These are phyloP conservation scores for Linnemannia schmuckeri DNA, from an alignment of 192 early-diverging fungal genomes.

Conservation along the genomic window DNA sequence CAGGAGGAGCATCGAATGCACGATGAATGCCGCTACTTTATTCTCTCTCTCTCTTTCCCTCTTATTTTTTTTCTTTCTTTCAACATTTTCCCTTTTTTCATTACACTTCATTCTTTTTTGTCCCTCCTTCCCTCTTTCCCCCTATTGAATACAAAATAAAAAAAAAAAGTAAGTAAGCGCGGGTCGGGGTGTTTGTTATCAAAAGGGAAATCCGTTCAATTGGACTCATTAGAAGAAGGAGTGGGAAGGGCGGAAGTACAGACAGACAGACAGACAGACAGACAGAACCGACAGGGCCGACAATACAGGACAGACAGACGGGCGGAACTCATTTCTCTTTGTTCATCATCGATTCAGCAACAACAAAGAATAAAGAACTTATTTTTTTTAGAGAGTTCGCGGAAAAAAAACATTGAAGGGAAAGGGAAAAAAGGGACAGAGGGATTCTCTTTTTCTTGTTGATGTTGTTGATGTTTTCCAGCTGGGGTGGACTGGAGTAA, in stretches of 20 bases:
- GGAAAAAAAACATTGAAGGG: neutral
- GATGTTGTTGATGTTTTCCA: neutral
- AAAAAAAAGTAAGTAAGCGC: slow-evolving; percentile 2
- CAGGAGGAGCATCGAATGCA: neutral
- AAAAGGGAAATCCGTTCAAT: slow-evolving; percentile 6
- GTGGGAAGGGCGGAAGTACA: neutral
- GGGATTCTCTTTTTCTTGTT: neutral
- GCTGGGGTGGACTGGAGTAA: neutral
- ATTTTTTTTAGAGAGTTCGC: neutral
- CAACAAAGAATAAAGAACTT: neutral
- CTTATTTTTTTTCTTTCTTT: neutral
- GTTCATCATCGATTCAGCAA: neutral
- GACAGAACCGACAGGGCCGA: neutral
- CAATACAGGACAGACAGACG: no score
- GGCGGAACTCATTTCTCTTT: neutral
- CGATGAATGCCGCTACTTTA: neutral
- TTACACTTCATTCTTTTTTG: neutral
- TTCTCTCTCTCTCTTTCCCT: neutral
- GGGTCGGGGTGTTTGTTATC: slow-evolving; percentile 11
- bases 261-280: slow-evolving; percentile 6
- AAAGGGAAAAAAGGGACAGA: neutral
- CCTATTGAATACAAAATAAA: slow-evolving; percentile 3
- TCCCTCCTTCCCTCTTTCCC: slow-evolving; percentile 1
- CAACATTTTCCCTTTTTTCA: neutral
- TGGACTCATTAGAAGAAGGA: slow-evolving; percentile 16